phyloP scores from a whole-genome alignment of 2,329 filamentous ascomycete species.

The Neocatenulostroma microsporum region DNA sequence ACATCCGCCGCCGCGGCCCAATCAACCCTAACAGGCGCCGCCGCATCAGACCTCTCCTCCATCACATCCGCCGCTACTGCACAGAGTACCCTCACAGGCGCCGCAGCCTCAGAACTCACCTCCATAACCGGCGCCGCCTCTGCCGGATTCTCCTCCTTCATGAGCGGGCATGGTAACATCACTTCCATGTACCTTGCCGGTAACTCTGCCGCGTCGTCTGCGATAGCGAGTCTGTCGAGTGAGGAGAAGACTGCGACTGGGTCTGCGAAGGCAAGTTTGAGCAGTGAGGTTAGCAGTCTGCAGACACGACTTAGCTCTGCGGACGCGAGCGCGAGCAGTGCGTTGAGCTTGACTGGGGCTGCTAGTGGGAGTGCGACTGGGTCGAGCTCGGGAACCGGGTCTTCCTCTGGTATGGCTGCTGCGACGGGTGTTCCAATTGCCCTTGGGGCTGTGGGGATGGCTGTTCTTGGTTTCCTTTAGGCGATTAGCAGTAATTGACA shows the following conservation, averaged over 20 bases:
- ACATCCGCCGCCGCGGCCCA: slow-evolving; percentile 7
- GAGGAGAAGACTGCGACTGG: slow-evolving; percentile 3
- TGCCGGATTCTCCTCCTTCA: no score
- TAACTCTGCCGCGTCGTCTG: slow-evolving; percentile 5
- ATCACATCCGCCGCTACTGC: slow-evolving; percentile 3
- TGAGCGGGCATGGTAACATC: no score
- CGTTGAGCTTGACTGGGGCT: background rate
- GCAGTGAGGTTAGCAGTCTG: background rate
- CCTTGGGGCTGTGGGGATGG: slow-evolving; percentile 8
- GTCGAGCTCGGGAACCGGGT: background rate
- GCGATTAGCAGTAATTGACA: background rate
- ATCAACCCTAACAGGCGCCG: no score
- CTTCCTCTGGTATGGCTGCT: slow-evolving; percentile 2
- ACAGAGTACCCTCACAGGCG: no score
- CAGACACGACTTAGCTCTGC: background rate
- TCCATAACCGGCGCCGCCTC: no score
- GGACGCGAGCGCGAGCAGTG: background rate
- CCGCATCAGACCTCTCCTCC: slow-evolving; percentile 8
- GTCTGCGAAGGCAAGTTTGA: background rate
- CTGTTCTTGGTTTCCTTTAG: slow-evolving; percentile 6
- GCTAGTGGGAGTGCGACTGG: background rate
- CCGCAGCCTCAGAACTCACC: no score
- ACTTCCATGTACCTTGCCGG: slow-evolving; percentile 8
- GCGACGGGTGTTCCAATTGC: slow-evolving; percentile 6
- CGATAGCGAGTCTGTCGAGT: background rate